These are phyloP conservation scores for Myxozyma monticola DNA, from an alignment of 805 yeast genomes.

Conservation along the genomic window DNA sequence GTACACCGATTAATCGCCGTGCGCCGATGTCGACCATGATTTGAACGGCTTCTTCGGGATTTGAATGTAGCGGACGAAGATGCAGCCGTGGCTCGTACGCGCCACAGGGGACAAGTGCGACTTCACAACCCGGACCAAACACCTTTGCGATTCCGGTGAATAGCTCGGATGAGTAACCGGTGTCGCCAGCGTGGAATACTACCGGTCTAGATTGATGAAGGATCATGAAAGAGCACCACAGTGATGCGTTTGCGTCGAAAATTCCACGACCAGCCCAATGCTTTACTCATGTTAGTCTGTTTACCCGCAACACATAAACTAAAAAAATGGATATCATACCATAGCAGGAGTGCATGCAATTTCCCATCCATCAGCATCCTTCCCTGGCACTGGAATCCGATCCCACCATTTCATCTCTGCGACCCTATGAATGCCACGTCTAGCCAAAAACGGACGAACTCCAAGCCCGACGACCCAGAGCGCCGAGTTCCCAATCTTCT, in stretches of 20 bases:
- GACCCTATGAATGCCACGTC: constrained; percentile 59
- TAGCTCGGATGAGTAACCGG: constrained; percentile 79
- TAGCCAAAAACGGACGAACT: constrained; percentile 56
- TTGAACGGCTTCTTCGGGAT: constrained; percentile 72
- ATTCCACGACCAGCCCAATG: constrained; percentile 93
- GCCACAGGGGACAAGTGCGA: constrained; percentile 87
- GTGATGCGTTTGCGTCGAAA: constrained; percentile 73
- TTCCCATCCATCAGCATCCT: constrained; percentile 57
- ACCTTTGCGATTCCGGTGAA: constrained; percentile 64
- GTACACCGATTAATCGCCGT: constrained; percentile 75
- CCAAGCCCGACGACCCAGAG: constrained; percentile 91
- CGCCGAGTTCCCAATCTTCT: constrained; percentile 55
- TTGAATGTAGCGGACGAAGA: constrained; percentile 82
- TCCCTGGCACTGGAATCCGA: constrained; percentile 46
- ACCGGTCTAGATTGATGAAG: constrained; percentile 66
- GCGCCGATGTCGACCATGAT: constrained; percentile 66
- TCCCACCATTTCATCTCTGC: constrained; percentile 96
- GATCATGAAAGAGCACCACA: constrained; percentile 88
- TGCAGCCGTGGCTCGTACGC: constrained; percentile 97
- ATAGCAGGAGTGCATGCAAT: constrained; percentile 84
- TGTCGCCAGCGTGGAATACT: constrained; percentile 91
- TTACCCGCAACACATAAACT: background rate
- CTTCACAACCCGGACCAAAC: constrained; percentile 57
- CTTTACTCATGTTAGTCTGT: constrained; percentile 44
- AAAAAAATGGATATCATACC: constrained; percentile 24